These are phyloP conservation scores for Discostella pseudostelligera DNA, from an alignment of 108 stramenopile species.

Conservation along the genomic window DNA sequence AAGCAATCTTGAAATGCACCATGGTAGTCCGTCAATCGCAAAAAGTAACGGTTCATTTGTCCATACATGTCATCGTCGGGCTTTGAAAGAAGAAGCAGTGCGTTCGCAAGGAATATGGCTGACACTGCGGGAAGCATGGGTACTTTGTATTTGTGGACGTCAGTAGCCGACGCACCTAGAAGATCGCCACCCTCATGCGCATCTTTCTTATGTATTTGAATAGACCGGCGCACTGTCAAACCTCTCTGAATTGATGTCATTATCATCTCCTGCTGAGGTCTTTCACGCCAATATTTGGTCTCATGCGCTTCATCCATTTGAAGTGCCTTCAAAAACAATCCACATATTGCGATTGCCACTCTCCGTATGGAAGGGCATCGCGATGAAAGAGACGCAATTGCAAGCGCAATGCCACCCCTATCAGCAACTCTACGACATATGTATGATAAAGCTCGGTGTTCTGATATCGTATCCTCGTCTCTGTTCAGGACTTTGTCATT, in stretches of 20 bases:
- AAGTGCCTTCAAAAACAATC: slow-evolving; percentile 54
- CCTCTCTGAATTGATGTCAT: slow-evolving; percentile 74
- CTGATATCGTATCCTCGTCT: slow-evolving; percentile 12
- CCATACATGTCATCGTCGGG: slow-evolving; percentile 76
- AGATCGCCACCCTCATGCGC: not conserved
- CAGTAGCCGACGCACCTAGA: slow-evolving; percentile 6
- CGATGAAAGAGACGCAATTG: slow-evolving; percentile 61
- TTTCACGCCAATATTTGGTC: slow-evolving; percentile 66
- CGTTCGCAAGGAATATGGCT: slow-evolving; percentile 71
- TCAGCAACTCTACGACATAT: slow-evolving; percentile 58
- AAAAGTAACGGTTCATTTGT: slow-evolving; percentile 74
- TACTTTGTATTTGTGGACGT: slow-evolving; percentile 9
- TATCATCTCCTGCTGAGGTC: slow-evolving; percentile 79
- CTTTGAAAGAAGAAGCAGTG: slow-evolving; percentile 57
- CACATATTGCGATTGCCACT: slow-evolving; percentile 55
- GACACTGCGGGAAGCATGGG: slow-evolving; percentile 62
- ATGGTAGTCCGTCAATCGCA: slow-evolving; percentile 59
- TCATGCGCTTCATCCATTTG: slow-evolving; percentile 54
- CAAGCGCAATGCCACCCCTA: slow-evolving; percentile 57
- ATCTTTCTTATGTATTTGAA: slow-evolving; percentile 29
- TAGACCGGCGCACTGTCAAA: slow-evolving; percentile 45
- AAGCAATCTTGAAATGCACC: slow-evolving; percentile 81
- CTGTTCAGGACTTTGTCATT: slow-evolving; percentile 8
- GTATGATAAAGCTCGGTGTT: slow-evolving; percentile 26
- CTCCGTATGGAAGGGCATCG: slow-evolving; percentile 57